phyloP scores from a whole-genome alignment of 2,329 filamentous ascomycete genomes.

The Phyllosticta capitalensis region DNA sequence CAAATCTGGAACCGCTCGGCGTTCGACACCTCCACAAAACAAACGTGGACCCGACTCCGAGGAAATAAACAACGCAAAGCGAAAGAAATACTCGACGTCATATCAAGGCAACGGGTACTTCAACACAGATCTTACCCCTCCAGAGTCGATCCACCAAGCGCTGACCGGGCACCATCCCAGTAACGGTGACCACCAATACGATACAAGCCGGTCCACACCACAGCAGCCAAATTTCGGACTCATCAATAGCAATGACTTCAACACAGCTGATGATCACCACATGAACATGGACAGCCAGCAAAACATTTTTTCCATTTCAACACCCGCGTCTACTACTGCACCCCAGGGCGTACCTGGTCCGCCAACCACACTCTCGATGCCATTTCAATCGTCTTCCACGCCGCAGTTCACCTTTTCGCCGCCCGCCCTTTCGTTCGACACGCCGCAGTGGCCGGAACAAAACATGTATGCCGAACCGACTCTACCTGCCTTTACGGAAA shows the following conservation, averaged over 20 bases:
- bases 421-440: not conserved
- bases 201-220: not conserved
- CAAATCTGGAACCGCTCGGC: not conserved
- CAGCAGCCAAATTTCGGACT: not conserved
- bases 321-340: not conserved
- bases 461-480: not conserved
- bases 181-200: not conserved
- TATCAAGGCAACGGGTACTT: not conserved
- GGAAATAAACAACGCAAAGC: not conserved
- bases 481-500: not conserved
- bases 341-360: not conserved
- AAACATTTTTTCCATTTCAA: not conserved
- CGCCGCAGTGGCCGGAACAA: not conserved
- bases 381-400: not conserved
- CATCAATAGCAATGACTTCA: not conserved
- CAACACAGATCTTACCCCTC: not conserved
- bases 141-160: not conserved
- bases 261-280: not conserved
- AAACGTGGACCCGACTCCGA: not conserved
- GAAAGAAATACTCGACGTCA: not conserved
- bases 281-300: not conserved
- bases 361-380: not conserved
- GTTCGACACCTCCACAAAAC: not conserved
- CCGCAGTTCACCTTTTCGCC: conserved; percentile 3
- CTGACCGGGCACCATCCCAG: not conserved